Conservation (phyloP, 768 basidiomycete genomes). For the Mycena latifolia region DNA sequence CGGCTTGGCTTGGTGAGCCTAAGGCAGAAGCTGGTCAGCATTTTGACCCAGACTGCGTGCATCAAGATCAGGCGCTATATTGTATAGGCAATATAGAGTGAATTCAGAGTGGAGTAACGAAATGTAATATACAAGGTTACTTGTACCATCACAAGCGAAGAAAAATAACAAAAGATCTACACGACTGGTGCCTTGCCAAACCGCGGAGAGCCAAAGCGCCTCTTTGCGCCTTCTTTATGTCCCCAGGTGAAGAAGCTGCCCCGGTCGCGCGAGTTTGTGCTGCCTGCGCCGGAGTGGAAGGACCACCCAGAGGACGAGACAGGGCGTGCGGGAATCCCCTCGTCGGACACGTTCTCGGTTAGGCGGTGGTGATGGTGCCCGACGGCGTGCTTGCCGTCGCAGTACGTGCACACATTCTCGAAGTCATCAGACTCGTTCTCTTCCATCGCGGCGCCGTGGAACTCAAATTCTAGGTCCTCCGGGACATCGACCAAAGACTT, state of each 20-base stretch:
- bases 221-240: constrained; percentile 70
- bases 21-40: too few species aligned
- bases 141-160: too few species aligned
- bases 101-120: too few species aligned
- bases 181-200: constrained; percentile 56
- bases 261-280: constrained; percentile 76
- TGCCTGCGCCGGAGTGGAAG: constrained; percentile 85
- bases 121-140: too few species aligned
- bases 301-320: constrained; percentile 85
- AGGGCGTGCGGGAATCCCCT: constrained; percentile 61
- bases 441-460: constrained; percentile 78
- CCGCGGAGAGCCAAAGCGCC: constrained; percentile 82
- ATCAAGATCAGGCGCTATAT: too few species aligned
- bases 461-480: constrained; percentile 83
- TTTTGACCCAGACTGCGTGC: too few species aligned
- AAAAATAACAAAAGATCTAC: too few species aligned
- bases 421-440: constrained; percentile 91
- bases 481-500: constrained; percentile 73
- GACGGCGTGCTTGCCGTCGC: constrained; percentile 89
- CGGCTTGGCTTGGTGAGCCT: too few species aligned
- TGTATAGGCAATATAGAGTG: too few species aligned
- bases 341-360: constrained; percentile 53
- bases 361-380: constrained; percentile 61
- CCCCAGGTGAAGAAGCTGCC: constrained; percentile 81
- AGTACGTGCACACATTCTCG: constrained; percentile 95